Evolutionary conservation across 2,329 filamentous ascomycete genomes (phyloP), one percentile per base, ranked within the genome.

Genomic region (Fusarium xylarioides): DNA sequence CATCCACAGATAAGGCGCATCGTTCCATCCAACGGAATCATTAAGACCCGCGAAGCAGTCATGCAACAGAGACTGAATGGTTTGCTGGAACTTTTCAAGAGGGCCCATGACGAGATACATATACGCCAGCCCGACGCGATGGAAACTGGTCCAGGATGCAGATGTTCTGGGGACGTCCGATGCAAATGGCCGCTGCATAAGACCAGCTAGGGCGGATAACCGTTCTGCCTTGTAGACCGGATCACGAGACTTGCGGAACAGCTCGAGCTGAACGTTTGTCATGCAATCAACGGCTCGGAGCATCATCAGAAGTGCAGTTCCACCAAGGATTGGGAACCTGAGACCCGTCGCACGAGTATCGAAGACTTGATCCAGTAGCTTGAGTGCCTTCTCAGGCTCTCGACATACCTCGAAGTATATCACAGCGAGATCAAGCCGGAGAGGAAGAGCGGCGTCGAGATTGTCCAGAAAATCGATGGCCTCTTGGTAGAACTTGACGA

Each of bases 391-490:
- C 2, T 76, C 38, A 0, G 63, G 54, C 19, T 80, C 71, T 2
- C 54, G 62, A 6, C 43, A 56, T 2, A 73, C 74, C 3, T 77
- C 50, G 4, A 76, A 34, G 7, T 79, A 70, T 5, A 71, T 34
- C 2, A 57, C 5, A 0, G 74, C 75, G 3, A 79, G 73, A 1
- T 76, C 75, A 3, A 63, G 12, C 0, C 75, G 76, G 0, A 80
- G 35, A 10, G 78, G 79, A 1, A 73, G 70, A 5, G 65, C 70
- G 2, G 76, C 76, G 5, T 78, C 68, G 3, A 80, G 70, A 28
- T 79, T 79, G 2, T 80, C 78, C 10, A 80, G 57, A 15, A 74
- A 77, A 3, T 44, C 32, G 7, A 78, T 76, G 1, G 68, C 67
- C 11, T 78, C 73, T 26, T 77, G n/a, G 16, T 79, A 79, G 3